A percentile compares a stretch with the other conserved stretches of the same genome.
phyloP scores from a whole-genome alignment of 257 asterid species.

The Salvia splendens region DNA sequence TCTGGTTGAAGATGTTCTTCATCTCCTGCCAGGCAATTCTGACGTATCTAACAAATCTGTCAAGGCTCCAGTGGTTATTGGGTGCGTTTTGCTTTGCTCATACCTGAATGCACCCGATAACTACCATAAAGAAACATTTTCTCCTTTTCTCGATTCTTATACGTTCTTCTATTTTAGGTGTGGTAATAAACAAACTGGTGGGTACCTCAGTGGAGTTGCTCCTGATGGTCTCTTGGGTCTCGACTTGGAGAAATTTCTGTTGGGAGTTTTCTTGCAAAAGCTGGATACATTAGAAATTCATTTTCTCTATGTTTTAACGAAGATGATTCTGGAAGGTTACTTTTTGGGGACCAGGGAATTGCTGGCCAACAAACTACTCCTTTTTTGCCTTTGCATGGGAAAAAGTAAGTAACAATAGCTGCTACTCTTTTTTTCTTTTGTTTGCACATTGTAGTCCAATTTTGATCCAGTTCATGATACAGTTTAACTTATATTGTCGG shows the following conservation, averaged over 20 bases:
- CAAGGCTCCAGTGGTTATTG: conserved; percentile 65
- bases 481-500: conserved; percentile 71
- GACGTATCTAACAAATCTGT: conserved; percentile 50
- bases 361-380: conserved; percentile 64
- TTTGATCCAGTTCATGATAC: conserved; percentile 32
- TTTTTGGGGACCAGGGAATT: conserved; percentile 75
- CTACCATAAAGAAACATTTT: not conserved
- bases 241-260: conserved; percentile 82
- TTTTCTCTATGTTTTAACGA: conserved; percentile 77
- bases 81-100: conserved; percentile 46
- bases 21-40: conserved; percentile 55
- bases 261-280: conserved; percentile 81
- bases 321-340: conserved; percentile 77
- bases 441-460: conserved; percentile 16
- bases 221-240: conserved; percentile 94
- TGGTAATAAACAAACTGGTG: conserved; percentile 90
- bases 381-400: conserved; percentile 55
- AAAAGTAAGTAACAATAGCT: conserved; percentile 44
- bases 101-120: conserved; percentile 9
- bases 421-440: conserved; percentile 24
- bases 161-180: conserved; percentile 52
- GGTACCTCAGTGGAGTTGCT: conserved; percentile 78
- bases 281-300: conserved; percentile 59
- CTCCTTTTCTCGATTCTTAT: conserved; percentile 21
- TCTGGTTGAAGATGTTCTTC: conserved; percentile 79